These are phyloP conservation scores for Paxillus involutus DNA, from an alignment of 768 basidiomycete species.

Conservation along the genomic window DNA sequence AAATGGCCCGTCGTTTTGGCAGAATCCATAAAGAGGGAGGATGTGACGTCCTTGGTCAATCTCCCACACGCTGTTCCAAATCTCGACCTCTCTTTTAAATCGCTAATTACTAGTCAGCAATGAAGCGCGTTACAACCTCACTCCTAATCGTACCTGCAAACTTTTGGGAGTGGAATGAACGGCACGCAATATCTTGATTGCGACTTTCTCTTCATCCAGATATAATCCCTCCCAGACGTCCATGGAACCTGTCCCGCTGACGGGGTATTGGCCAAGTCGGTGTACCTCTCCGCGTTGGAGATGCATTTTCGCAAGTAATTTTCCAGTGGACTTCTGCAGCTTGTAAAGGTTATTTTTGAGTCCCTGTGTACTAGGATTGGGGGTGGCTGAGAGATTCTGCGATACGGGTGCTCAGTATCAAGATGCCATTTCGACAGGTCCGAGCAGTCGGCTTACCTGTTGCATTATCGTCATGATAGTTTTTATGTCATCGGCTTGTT, in stretches of 20 bases:
- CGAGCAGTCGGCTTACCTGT: conserved; percentile 29
- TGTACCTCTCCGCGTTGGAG: conserved; percentile 53
- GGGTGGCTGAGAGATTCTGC: conserved; percentile 21
- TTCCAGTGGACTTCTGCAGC: conserved; percentile 45
- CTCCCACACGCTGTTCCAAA: conserved; percentile 56
- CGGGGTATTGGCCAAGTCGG: conserved; percentile 47
- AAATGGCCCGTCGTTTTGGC: conserved; percentile 55
- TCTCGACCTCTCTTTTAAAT: conserved; percentile 51
- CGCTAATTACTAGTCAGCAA: conserved; percentile 33
- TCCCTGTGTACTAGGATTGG: conserved; percentile 35
- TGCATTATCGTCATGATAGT: conserved; percentile 53
- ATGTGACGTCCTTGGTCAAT: conserved; percentile 50
- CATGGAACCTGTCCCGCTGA: conserved; percentile 52
- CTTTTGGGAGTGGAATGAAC: conserved; percentile 48
- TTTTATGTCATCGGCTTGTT: conserved; percentile 35
- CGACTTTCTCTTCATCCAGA: conserved; percentile 53
- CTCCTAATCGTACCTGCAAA: conserved; percentile 35
- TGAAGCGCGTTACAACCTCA: not conserved
- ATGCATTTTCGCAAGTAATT: conserved; percentile 50
- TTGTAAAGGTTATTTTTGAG: conserved; percentile 50
- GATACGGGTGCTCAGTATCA: conserved; percentile 15
- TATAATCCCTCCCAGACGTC: conserved; percentile 58
- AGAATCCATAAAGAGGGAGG: conserved; percentile 59
- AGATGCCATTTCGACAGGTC: not conserved
- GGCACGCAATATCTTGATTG: conserved; percentile 55